phyloP scores from a whole-genome alignment of 495 filamentous ascomycete genomes.

The Lindgomyces ingoldianus region DNA sequence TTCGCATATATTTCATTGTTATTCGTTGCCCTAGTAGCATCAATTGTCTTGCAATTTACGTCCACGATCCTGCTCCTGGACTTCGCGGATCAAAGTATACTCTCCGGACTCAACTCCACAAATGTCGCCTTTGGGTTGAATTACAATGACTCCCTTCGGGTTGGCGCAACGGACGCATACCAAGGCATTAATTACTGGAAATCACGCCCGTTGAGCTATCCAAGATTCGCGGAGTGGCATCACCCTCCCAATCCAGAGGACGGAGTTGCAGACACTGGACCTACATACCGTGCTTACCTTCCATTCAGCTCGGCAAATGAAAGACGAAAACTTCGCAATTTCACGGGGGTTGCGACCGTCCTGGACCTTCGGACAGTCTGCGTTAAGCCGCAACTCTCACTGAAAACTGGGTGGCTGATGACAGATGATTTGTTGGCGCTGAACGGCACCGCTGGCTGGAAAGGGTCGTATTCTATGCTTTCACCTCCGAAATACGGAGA shows the following conservation, averaged over 20 bases:
- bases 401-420: not conserved
- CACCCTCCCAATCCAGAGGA: not conserved
- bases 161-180: not conserved
- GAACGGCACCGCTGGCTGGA: not conserved
- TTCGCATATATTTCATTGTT: no score
- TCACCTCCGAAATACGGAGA: no score
- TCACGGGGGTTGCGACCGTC: not conserved
- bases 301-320: not conserved
- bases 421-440: not conserved
- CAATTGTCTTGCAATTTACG: not conserved
- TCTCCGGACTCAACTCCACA: no score
- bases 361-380: not conserved
- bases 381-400: not conserved
- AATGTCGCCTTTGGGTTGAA: not conserved
- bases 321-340: not conserved
- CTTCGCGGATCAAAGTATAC: no score
- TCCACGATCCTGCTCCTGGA: not conserved
- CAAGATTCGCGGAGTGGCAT: not conserved
- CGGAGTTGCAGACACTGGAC: not conserved
- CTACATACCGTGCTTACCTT: not conserved
- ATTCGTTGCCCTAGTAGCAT: no score
- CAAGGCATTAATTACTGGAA: not conserved
- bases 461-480: no score
- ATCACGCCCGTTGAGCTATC: not conserved
- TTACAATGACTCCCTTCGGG: not conserved